Evolutionary conservation across 495 filamentous ascomycete genomes (phyloP), one percentile per base, ranked within the genome.

Genomic region (Penicillium ochrochloron): DNA sequence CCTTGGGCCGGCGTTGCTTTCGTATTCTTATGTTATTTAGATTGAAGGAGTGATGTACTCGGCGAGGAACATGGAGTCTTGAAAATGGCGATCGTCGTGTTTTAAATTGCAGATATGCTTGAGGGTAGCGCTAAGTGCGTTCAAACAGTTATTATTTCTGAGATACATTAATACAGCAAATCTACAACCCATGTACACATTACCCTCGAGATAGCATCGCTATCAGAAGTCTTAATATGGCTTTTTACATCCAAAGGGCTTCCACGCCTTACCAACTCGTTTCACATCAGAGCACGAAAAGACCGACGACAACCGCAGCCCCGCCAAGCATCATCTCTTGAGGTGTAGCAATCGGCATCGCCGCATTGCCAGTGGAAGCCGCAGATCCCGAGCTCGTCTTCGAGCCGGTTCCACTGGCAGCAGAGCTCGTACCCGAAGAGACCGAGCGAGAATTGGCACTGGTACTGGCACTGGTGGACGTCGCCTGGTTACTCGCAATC

Each of bases 321-420:
- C 66, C 66, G 34, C 63, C 63, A 21, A 63, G 10, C 55, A 65
- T 33, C 39, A 62, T 44, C 14, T 62, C 63, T 14, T 58, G 52
- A 56, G 55, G 63, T 3, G 66, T 59, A 9, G 54, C 59, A 42
- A 59, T n/a, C 33, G 63, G 54, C 46, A 69, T 57, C 5, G 48
- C 66, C 33, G 59, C 66, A 39, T 69, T 69, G 10, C 63, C 31
- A 44, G 66, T 66, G 8, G 66, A 5, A 27, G 66, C 44, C 27
- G 48, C 46, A 25, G 63, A 50, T 14, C 23, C 42, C 33, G 66
- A 62, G 44, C 44, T 56, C 6, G 48, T 9, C 2, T 33, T 14
- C 21, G 66, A 65, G 59, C 51, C 19, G 14, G 25, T 21, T 33
- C 25, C 14, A 10, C 46, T 59, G 7, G 64, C n/a, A 8, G 29